These are phyloP conservation scores for Aspergillus mulundensis DNA, from an alignment of 495 filamentous ascomycete genomes.

Conservation along the genomic window DNA sequence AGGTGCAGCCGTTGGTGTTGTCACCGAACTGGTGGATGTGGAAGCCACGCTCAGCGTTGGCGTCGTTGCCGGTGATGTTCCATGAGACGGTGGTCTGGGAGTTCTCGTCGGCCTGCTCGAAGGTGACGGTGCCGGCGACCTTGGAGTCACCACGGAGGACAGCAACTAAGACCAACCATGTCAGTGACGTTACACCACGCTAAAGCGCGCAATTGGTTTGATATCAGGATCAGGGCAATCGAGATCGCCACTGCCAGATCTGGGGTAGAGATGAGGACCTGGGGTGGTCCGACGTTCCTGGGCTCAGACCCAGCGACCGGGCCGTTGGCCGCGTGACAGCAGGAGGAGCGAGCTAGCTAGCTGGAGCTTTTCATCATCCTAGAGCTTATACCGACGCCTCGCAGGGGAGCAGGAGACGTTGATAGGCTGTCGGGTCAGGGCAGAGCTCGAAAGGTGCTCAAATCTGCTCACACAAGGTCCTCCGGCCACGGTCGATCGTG, in stretches of 20 bases:
- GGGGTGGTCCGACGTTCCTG: conserved; percentile 9
- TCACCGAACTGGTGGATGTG: conserved; percentile 99
- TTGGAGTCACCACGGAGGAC: conserved; percentile 96
- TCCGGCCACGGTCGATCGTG: conserved; percentile 31
- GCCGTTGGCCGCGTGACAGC: neutral
- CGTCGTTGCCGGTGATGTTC: conserved; percentile 87
- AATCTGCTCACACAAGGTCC: conserved; percentile 51
- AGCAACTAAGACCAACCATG: conserved; percentile 58
- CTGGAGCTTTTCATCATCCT: conserved; percentile 7
- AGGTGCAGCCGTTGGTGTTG: conserved; percentile 99
- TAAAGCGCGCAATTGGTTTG: neutral
- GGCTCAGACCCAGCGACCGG: conserved; percentile 11
- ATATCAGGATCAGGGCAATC: neutral
- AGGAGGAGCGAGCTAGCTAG: neutral
- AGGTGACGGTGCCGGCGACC: conserved; percentile 86
- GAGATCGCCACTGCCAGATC: neutral
- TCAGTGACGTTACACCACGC: conserved; percentile 5
- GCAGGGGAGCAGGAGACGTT: conserved; percentile 17
- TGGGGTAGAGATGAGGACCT: neutral
- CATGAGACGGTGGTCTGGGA: conserved; percentile 80
- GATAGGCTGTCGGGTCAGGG: conserved; percentile 29
- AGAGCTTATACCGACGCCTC: conserved; percentile 9
- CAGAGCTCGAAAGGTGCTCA: conserved; percentile 47
- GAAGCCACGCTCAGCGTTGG: conserved; percentile 94
- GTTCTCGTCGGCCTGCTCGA: conserved; percentile 83